Conservation (phyloP, 768 basidiomycete genomes). For the Psilocybe cubensis region DNA sequence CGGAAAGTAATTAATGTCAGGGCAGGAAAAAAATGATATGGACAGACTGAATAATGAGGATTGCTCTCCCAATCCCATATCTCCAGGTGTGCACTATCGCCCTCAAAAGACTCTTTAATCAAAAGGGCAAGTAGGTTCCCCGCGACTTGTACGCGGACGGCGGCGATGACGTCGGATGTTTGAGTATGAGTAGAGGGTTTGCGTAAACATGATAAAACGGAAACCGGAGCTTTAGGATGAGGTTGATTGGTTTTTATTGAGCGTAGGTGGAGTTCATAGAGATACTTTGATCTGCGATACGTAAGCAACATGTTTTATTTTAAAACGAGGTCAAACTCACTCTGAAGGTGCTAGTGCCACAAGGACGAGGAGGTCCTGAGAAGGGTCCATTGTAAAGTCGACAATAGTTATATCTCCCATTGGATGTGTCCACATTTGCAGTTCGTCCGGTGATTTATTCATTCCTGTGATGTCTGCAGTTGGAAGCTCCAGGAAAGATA, state of each 20-base stretch:
- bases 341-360: slow-evolving; percentile 44
- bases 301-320: neutral
- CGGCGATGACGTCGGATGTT: slow-evolving; percentile 37
- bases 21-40: neutral
- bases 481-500: slow-evolving; percentile 56
- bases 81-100: slow-evolving; percentile 46
- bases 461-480: slow-evolving; percentile 27
- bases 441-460: slow-evolving; percentile 22
- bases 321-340: slow-evolving; percentile 34
- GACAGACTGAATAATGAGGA: slow-evolving; percentile 43
- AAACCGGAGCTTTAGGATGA: slow-evolving; percentile 45
- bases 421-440: slow-evolving; percentile 46
- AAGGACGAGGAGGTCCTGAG: slow-evolving; percentile 56
- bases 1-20: neutral
- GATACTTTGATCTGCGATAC: slow-evolving; percentile 37
- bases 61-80: slow-evolving; percentile 54
- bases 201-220: slow-evolving; percentile 42
- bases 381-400: slow-evolving; percentile 62
- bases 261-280: slow-evolving; percentile 54
- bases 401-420: slow-evolving; percentile 47
- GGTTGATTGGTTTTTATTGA: slow-evolving; percentile 54
- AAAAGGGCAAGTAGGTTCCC: slow-evolving; percentile 52
- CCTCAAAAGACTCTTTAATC: slow-evolving; percentile 48
- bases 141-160: slow-evolving; percentile 49
- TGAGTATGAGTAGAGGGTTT: slow-evolving; percentile 30